Evolutionary conservation across 148 eudicot species (phyloP), one percentile per base, ranked within the genome.

Genomic region (Rhododendron williamsianum): DNA sequence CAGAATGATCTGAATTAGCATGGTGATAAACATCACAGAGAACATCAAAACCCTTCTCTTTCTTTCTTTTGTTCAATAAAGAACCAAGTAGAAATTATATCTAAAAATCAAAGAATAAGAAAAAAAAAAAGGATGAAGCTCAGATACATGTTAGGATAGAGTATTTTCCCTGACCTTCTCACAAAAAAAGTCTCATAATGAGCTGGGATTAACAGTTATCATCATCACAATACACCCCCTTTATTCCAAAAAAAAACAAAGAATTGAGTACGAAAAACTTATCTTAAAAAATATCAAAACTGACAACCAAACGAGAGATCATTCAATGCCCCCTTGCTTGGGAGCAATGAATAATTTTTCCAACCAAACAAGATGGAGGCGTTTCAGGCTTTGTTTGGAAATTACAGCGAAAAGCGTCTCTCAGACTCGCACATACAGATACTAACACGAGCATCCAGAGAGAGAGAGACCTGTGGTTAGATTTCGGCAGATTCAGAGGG

Each of bases 101-200:
- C 21, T 5, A 74, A 30, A 16, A 33, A 74, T 13, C 41, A 72
- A 72, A 36, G 6, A 33, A 74, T 30, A 30, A 30, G 30, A 15
- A 12, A 69, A 2, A 6, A 6, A 73, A 74, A 1, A 36, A 36
- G 38, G 19, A 33, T 38, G 48, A 41, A 76, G 86, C 81, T 84
- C 86, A 76, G 86, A 76, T 23, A 76, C 21, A 54, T 38, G 86
- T 84, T 84, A 41, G 73, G 43, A 76, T 30, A 23, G 73, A 35
- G 86, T 84, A 2, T 41, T 76, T 21, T 84, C 86, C 86, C 52
- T 23, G 86, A 30, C 86, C 81, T 76, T 4, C 15, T 18, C 9
- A 27, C 33, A 36, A 52, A 76, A 6, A 25, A 51, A 73, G 81
- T 71, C 86, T 84, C 78, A 33, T 74, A 74, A 36, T 74, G 78